Percentiles rank a stretch among this genome's conserved stretches.
phyloP scores from a whole-genome alignment of 768 basidiomycete species.

The Lactarius hengduanensis region DNA sequence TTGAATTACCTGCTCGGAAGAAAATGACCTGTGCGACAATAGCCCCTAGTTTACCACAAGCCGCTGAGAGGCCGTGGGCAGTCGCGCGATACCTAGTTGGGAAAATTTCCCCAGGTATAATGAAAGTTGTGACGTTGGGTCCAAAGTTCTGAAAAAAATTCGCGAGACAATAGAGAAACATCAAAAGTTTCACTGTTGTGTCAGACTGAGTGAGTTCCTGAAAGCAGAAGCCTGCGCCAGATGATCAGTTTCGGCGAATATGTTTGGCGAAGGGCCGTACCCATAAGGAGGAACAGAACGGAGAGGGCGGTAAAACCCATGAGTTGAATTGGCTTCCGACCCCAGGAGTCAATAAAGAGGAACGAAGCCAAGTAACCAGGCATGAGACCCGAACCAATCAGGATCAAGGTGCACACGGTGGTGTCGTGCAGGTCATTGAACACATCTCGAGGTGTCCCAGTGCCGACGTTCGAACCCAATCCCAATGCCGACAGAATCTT shows the following conservation, averaged over 20 bases:
- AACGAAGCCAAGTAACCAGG: slow-evolving; percentile 73
- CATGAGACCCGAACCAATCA: slow-evolving; percentile 74
- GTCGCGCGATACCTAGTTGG: slow-evolving; percentile 46
- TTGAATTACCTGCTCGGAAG: slow-evolving; percentile 28
- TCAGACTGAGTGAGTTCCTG: slow-evolving; percentile 33
- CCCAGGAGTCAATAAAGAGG: slow-evolving; percentile 73
- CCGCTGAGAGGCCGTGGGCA: slow-evolving; percentile 47
- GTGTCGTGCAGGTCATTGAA: slow-evolving; percentile 62
- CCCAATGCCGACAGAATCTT: slow-evolving; percentile 45
- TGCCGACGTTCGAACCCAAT: slow-evolving; percentile 50
- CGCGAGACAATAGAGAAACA: slow-evolving; percentile 42
- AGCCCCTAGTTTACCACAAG: slow-evolving; percentile 45
- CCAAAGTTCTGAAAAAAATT: slow-evolving; percentile 49
- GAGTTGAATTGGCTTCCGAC: slow-evolving; percentile 78
- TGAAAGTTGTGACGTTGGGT: slow-evolving; percentile 45
- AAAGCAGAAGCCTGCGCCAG: slow-evolving; percentile 33
- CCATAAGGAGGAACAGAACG: slow-evolving; percentile 65
- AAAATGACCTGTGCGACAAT: slow-evolving; percentile 43
- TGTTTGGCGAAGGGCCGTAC: slow-evolving; percentile 38
- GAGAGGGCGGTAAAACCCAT: slow-evolving; percentile 74
- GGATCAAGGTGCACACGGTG: slow-evolving; percentile 69
- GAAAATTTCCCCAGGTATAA: slow-evolving; percentile 46
- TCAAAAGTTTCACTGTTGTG: slow-evolving; percentile 35
- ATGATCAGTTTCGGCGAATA: not conserved
- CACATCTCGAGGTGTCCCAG: slow-evolving; percentile 33